phyloP scores from a whole-genome alignment of 345 rosid genomes.

The Arabidopsis suecica region DNA sequence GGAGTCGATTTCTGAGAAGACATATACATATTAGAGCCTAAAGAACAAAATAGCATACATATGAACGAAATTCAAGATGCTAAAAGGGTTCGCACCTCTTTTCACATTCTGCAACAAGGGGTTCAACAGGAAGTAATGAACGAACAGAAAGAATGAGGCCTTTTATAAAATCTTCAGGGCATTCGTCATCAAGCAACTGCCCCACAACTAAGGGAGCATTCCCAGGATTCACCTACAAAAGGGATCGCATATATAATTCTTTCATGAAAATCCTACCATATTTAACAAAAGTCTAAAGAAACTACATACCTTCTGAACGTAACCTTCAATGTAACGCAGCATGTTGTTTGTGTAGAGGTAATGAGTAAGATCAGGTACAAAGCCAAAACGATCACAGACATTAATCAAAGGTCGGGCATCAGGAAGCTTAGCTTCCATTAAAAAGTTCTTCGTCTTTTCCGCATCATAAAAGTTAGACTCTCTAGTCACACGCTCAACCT shows the following conservation, averaged over 20 bases:
- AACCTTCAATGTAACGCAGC: constrained; percentile 99
- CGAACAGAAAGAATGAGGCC: constrained; percentile 95
- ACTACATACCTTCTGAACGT: constrained; percentile 90
- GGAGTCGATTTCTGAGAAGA: constrained; percentile 91
- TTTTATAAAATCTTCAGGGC: constrained; percentile 98
- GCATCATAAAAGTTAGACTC: constrained; percentile 97
- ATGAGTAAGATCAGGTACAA: constrained; percentile 96
- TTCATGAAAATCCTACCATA: constrained; percentile 14
- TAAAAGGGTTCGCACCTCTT: constrained; percentile 59
- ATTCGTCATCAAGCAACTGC: constrained; percentile 93
- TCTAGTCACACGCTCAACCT: constrained; percentile 99
- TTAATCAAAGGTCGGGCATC: constrained; percentile 97
- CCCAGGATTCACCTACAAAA: constrained; percentile 89
- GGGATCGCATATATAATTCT: constrained; percentile 23
- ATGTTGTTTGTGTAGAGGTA: constrained; percentile 89
- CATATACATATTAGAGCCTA: constrained; percentile 39
- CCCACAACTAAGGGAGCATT: constrained; percentile 98
- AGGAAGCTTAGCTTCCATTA: constrained; percentile 99
- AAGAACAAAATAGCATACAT: constrained; percentile 21
- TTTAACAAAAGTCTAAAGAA: constrained; percentile 4
- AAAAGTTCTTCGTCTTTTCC: constrained; percentile 94
- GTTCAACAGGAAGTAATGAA: constrained; percentile 86
- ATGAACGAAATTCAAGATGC: constrained; percentile 9
- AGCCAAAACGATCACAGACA: constrained; percentile 99
- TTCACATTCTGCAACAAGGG: constrained; percentile 88